Percentiles rank a stretch among this genome's conserved stretches.
These are phyloP conservation scores for Arachis monticola DNA, from an alignment of 331 rosid genomes.

Conservation along the genomic window DNA sequence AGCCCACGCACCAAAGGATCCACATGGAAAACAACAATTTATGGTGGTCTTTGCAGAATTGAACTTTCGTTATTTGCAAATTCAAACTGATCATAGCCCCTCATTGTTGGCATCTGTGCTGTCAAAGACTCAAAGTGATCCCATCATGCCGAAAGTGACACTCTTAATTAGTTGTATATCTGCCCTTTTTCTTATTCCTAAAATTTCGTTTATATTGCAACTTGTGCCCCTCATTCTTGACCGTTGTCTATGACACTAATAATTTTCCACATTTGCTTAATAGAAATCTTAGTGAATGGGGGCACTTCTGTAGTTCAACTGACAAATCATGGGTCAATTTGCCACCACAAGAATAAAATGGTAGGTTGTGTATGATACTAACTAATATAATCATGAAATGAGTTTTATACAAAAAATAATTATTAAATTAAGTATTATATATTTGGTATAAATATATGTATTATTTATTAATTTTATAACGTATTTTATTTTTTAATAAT, in stretches of 20 bases:
- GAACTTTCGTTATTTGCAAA: constrained; percentile 29
- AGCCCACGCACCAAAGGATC: constrained; percentile 36
- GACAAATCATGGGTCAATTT: constrained; percentile 10
- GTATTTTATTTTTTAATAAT: no score
- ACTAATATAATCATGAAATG: not conserved
- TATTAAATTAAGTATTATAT: no score
- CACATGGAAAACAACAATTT: constrained; percentile 41
- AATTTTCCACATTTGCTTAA: no score
- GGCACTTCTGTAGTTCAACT: not conserved
- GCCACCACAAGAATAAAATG: constrained; percentile 1
- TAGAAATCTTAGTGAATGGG: no score
- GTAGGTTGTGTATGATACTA: no score
- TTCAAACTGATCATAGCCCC: constrained; percentile 53
- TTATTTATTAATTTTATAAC: no score
- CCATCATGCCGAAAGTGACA: constrained; percentile 56
- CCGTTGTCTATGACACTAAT: no score
- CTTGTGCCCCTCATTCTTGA: no score
- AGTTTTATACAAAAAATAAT: not conserved
- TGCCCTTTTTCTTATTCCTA: constrained; percentile 12
- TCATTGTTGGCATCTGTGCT: constrained; percentile 50
- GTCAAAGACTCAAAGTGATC: constrained; percentile 17
- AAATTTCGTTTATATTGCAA: not conserved
- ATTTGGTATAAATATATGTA: no score
- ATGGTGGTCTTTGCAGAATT: no score
- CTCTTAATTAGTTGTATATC: constrained; percentile 14